Evolutionary conservation across 108 stramenopile genomes (phyloP).

Genomic region (Ochromonas danica): DNA sequence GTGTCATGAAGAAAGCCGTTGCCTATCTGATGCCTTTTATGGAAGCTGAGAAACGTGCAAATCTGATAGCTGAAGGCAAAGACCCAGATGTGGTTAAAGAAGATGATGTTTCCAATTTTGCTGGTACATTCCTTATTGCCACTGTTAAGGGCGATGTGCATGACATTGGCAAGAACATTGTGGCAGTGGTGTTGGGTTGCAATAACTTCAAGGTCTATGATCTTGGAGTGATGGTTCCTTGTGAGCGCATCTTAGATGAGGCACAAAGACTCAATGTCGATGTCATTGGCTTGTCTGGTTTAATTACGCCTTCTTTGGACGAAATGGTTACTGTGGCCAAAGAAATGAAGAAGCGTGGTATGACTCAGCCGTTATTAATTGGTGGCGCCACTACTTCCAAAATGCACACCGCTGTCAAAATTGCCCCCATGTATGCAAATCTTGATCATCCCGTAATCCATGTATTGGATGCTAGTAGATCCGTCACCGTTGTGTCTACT

Average conservation of each 20-base stretch:
- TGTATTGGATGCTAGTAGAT: conserved; percentile 94
- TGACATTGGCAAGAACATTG: conserved; percentile 99
- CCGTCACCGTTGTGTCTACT: conserved; percentile 90
- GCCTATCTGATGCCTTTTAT: conserved; percentile 97
- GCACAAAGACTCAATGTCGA: conserved; percentile 91
- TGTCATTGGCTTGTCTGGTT: conserved; percentile 93
- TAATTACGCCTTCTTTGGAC: conserved; percentile 98
- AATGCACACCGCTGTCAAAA: conserved; percentile 99
- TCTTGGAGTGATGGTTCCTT: conserved; percentile 97
- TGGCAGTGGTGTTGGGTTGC: conserved; percentile 97
- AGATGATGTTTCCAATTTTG: conserved; percentile 80
- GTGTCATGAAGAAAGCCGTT: conserved; percentile 99
- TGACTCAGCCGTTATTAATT: conserved; percentile 90
- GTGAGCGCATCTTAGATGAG: conserved; percentile 87
- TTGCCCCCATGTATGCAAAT: conserved; percentile 89
- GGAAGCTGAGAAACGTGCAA: conserved; percentile 92
- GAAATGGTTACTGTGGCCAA: conserved; percentile 99
- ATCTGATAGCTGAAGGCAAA: conserved; percentile 75
- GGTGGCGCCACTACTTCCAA: conserved; percentile 98
- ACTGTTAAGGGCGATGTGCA: conserved; percentile 99
- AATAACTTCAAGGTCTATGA: conserved; percentile 99
- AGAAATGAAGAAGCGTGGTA: conserved; percentile 88
- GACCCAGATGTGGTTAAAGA: conserved; percentile 71
- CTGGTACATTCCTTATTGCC: conserved; percentile 95
- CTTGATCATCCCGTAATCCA: conserved; percentile 93